These are phyloP conservation scores for Amanita pseudoporphyria DNA, from an alignment of 768 basidiomycete species.

Conservation along the genomic window DNA sequence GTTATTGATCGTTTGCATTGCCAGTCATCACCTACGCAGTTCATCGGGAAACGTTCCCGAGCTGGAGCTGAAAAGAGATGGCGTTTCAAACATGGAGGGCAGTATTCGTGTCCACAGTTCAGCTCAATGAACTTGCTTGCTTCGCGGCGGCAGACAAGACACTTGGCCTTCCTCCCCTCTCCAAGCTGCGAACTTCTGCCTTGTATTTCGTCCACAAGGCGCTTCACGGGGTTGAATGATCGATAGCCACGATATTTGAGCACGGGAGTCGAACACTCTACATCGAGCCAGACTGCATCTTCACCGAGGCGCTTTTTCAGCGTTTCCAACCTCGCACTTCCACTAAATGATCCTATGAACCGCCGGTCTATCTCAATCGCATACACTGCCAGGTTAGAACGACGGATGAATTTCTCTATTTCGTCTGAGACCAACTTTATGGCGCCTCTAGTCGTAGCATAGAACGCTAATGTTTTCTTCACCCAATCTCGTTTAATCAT, in stretches of 20 bases:
- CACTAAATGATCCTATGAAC: not conserved
- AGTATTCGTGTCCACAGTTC: constrained; percentile 40
- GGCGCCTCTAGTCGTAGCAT: not conserved
- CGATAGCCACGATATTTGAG: not conserved
- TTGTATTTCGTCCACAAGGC: not conserved
- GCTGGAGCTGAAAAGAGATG: constrained; percentile 33
- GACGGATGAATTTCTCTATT: not conserved
- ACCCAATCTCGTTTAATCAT: constrained; percentile 1
- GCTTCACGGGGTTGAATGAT: not conserved
- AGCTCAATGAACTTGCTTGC: constrained; percentile 30
- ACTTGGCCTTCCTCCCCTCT: constrained; percentile 14
- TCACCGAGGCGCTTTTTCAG: not conserved
- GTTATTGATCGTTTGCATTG: constrained; percentile 46
- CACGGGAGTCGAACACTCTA: not conserved
- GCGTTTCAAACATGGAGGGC: constrained; percentile 36
- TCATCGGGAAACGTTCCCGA: constrained; percentile 44
- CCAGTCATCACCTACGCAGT: constrained; percentile 52
- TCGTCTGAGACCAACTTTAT: not conserved
- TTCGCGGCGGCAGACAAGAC: constrained; percentile 47
- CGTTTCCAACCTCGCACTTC: not conserved
- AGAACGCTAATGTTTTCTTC: not conserved
- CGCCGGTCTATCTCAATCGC: not conserved
- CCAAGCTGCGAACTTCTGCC: too few species aligned
- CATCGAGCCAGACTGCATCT: constrained; percentile 1
- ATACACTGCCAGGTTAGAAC: not conserved